A percentile compares a stretch with the other conserved stretches of the same genome.
Evolutionary conservation across 2,329 filamentous ascomycete species (phyloP).

Genomic region (Fusarium tricinctum): DNA sequence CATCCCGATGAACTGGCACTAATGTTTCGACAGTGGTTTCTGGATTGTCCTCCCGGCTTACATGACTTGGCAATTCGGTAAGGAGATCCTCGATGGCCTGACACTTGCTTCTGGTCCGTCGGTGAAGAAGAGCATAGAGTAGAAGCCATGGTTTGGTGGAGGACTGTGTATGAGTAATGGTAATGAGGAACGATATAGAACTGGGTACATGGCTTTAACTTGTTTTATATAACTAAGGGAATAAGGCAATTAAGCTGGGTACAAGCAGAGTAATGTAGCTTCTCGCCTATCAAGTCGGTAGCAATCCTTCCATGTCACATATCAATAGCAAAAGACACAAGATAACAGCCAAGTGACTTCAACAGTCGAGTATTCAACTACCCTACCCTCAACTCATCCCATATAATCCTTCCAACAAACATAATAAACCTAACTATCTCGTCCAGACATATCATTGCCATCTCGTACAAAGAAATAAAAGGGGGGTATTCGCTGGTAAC

Average conservation of each 20-base stretch:
- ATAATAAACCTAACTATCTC: conserved; percentile 37
- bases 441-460: conserved; percentile 31
- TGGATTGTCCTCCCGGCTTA: conserved; percentile 69
- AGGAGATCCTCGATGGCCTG: conserved; percentile 64
- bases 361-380: not conserved
- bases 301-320: not conserved
- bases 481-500: conserved; percentile 47
- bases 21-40: conserved; percentile 58
- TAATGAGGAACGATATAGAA: conserved; percentile 24
- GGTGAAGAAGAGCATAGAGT: conserved; percentile 29
- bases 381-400: not conserved
- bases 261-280: not conserved
- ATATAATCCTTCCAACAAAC: conserved; percentile 1
- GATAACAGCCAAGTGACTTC: not conserved
- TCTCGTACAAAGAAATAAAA: conserved; percentile 36
- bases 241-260: not conserved
- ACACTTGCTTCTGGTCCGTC: conserved; percentile 54
- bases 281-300: not conserved
- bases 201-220: not conserved
- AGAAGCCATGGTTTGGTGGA: not conserved
- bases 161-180: conserved; percentile 4
- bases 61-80: conserved; percentile 65
- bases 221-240: not conserved
- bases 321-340: not conserved
- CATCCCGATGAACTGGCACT: not conserved